Evolutionary conservation across 257 asterid species (phyloP), one percentile per base, ranked within the genome.

Genomic region (Solanum verrucosum): DNA sequence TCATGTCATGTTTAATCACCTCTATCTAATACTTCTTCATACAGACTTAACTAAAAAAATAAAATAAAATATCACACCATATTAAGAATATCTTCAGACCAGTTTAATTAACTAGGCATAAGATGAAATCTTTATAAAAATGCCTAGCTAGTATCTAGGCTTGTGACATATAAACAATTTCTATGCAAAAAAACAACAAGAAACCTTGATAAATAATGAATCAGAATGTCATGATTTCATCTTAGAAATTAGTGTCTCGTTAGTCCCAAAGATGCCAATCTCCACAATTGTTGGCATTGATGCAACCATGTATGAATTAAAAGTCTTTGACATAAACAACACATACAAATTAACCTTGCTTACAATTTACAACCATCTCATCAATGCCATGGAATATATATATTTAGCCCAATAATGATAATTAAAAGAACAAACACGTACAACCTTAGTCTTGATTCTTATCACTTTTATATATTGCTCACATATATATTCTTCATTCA

Each of bases 291-390:
- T 72, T 68, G 86, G 91, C 87, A 87, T 79, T 70, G 42, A 90
- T 85, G 90, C 90, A 78, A 56, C 83, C 65, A 23, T 46, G 84
- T 86, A 83, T 79, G 44, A 33, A 71, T 16, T 29, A 23, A 68
- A 79, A 46, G 68, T 81, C 85, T 27, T 79, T 46, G 42, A 81
- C 63, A 81, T 18, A 15, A 81, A 81, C 68, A 46, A 81, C 85
- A 27, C 85, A 49, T 27, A 44, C 67, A 81, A 81, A 21, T 44
- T 21, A 75, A 27, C 18, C 7, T 27, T 46, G 68, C 65, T 81
- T 81, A 46, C 85, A 81, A 16, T 46, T 87, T 79, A 86, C 87
- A 83, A 15, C 87, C 90, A 86, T 90, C 92, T 10, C 18, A 13
- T 63, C 84, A 23, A 81, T 38, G 33, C 29, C 27, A 21, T 60